Conservation (phyloP, 164 flowering plant species). For the Magnolia kwangsiensis region DNA sequence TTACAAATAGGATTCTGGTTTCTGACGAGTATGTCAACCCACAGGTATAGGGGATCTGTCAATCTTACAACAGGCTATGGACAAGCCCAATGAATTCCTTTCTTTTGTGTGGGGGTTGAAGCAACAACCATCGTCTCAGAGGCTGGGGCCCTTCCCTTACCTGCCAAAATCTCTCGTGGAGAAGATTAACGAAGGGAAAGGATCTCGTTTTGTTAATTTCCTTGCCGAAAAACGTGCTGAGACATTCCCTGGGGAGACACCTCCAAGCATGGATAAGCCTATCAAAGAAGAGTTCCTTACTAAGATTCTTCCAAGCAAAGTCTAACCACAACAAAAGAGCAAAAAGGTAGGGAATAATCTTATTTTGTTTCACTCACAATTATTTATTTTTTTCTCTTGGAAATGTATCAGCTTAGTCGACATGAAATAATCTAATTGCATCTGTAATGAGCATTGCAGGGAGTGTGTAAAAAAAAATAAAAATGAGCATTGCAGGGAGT, state of each 20-base stretch:
- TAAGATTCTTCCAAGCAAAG: constrained; percentile 40
- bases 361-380: not conserved
- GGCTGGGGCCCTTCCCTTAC: constrained; percentile 35
- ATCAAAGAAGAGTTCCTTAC: constrained; percentile 19
- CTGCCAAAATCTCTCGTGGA: constrained; percentile 25
- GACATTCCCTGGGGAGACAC: not conserved
- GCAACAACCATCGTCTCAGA: constrained; percentile 48
- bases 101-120: constrained; percentile 82
- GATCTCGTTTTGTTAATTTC: constrained; percentile 60
- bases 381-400: not conserved
- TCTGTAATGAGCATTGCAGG: too few relatives aligned
- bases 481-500: too few relatives aligned
- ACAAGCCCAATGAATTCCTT: constrained; percentile 60
- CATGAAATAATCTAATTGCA: not conserved
- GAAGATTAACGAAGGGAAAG: constrained; percentile 41
- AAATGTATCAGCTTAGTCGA: not conserved
- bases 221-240: constrained; percentile 45
- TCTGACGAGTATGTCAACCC: constrained; percentile 1
- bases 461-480: too few relatives aligned
- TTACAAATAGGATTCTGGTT: not conserved
- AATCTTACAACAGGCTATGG: constrained; percentile 43
- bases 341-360: not conserved
- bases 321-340: constrained; percentile 23
- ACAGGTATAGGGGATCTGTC: constrained; percentile 63
- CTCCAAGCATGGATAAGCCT: constrained; percentile 15